Base-by-base conservation (phyloP, 1,284 basidiomycete species). In the Rhodotorula sp. region DNA sequence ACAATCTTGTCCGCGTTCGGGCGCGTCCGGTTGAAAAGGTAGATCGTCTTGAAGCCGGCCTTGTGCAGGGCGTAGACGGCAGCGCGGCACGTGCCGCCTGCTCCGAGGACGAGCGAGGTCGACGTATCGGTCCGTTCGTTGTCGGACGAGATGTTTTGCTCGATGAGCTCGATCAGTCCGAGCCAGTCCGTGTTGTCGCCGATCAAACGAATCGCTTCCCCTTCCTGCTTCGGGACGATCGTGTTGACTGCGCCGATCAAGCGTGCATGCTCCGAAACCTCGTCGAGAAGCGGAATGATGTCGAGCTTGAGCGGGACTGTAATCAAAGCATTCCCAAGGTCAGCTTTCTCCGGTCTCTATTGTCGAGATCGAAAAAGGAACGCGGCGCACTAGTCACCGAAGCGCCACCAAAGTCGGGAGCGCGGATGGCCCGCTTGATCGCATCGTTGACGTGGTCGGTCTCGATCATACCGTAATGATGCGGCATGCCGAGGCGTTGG, bases 181-280 rank as follows among this genome's bases (percentile, higher is more conserved):
- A 90, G 82, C 89, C 93, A 97, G 80, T 97, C 94, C 0, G 93
- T 96, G 82, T 97, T 97, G 79, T 97, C 93, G 2, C 95, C 94
- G 63, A 87, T 84, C 46, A 97, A 84, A 34, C 84, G 81, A 5
- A 84, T 83, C 21, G 83, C 81, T 1, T 87, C 87, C 64, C 85
- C 84, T 3, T 82, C 79, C 48, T 76, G 79, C 48, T 76, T 71
- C 12, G 91, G 89, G 29, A 94, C 86, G 79, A 97, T 87, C 34
- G 94, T 97, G 82, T 97, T 97, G 76, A 97, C 92, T 0, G 94
- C 94, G 1, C 94, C 94, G 70, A 97, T 93, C 6, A 86, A 84
- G 77, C 88, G 84, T 0, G 92, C 95, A 57, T 92, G 88, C 4
- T 88, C 87, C 0, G 92, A 91, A 51, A 97, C 83, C 58, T 84